Base-by-base conservation (phyloP, 1,284 basidiomycete genomes). In the Tetrapyrgos nigripes region DNA sequence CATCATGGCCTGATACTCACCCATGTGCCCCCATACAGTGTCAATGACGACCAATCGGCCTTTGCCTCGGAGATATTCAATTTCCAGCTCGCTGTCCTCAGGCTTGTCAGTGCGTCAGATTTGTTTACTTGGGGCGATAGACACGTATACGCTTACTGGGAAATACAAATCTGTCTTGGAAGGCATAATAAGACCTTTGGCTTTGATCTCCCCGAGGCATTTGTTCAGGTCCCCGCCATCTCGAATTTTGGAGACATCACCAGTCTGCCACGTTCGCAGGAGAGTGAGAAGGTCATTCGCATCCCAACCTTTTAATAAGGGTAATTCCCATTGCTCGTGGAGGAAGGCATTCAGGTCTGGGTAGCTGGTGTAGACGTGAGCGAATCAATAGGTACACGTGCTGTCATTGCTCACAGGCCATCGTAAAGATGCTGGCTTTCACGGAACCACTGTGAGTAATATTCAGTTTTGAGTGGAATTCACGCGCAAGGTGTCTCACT, bases 101-200 rank as follows among this genome's bases (percentile, higher is more conserved):
- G 85, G 84, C 82, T 85, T 44, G 10, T 29, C 37, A 11, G 4
- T 8, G 26, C 48, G 24, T 21, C 27, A 29, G 24, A 47, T 14
- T 13, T 40, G 40, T 37, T 31, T n/a, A n/a, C n/a, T n/a, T n/a
- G n/a, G n/a, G n/a, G 19, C 24, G 29, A 11, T 23, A 14, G 14
- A n/a, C 14, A 19, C 4, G 28, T 48, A 29, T 35, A 50, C 14
- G 68, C 77, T 60, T 60, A 82, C 81, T 19, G 83, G 77, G 68
- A 86, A 87, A 65, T 86, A 86, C 46, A 86, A 69, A 64, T 88
- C 85, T 6, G 82, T 85, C 68, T 80, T 85, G 64, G 78, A 80
- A 4, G 84, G 84, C 80, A 87, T 83, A 37, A 87, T 76, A 49
- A 86, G 73, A 0, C 76, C 81, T 56, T 77, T 77, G n/a, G 83